Evolutionary conservation across 208 protist species (phyloP).

Genomic region (Trypanosomatidae sp.): DNA sequence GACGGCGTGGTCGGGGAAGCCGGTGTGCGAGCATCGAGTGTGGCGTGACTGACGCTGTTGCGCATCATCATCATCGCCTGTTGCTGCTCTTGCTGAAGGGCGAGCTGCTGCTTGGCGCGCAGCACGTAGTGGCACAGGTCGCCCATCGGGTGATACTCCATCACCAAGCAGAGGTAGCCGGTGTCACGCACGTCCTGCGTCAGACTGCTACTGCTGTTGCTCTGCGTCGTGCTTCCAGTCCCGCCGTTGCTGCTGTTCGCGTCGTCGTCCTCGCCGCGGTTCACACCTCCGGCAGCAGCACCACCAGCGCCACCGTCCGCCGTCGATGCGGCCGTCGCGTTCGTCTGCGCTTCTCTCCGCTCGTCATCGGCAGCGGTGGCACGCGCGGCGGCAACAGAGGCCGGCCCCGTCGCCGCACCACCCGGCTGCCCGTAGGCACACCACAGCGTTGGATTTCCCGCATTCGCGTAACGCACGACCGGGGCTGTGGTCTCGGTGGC

Average conservation of each 20-base stretch:
- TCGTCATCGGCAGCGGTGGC: too few species aligned
- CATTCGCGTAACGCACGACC: conserved; percentile 33
- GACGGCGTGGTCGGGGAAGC: too few species aligned
- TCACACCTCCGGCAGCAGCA: not conserved
- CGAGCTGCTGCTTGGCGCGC: conserved; percentile 31
- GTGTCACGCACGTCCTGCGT: conserved; percentile 20
- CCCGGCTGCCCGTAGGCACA: conserved; percentile 5
- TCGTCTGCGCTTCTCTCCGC: too few species aligned
- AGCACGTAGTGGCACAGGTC: conserved; percentile 76
- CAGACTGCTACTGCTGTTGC: conserved; percentile 18
- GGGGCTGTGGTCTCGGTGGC: too few species aligned
- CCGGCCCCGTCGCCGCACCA: too few species aligned
- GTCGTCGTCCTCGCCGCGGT: not conserved
- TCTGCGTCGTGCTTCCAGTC: conserved; percentile 1
- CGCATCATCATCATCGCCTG: not conserved
- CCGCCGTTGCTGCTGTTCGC: not conserved
- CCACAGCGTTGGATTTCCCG: conserved; percentile 19
- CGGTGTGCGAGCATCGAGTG: too few species aligned
- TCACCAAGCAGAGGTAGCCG: conserved; percentile 79
- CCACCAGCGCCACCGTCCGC: conserved; percentile 10
- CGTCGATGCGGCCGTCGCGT: not conserved
- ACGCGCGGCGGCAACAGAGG: too few species aligned
- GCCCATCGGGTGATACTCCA: conserved; percentile 82
- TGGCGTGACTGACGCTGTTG: too few species aligned
- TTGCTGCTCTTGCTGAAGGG: conserved; percentile 8